These are phyloP conservation scores for Ceratobasidium sp. DNA, from an alignment of 1,284 basidiomycete species.

Conservation along the genomic window DNA sequence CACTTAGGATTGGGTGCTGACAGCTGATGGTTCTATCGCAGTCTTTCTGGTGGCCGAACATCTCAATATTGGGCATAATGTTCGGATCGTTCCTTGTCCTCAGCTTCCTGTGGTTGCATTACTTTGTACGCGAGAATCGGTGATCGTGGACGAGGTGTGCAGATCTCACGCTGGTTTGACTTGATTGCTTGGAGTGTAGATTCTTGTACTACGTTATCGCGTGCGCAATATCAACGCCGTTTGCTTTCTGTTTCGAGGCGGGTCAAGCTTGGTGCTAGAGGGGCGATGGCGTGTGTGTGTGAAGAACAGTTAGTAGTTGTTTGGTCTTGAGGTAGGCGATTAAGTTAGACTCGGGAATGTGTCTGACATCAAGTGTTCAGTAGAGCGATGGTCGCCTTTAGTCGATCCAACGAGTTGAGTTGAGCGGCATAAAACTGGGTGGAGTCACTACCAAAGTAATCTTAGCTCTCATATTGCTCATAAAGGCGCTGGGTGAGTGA, in stretches of 20 bases:
- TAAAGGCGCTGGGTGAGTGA: background rate
- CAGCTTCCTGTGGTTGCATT: conserved; percentile 83
- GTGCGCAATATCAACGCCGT: conserved; percentile 6
- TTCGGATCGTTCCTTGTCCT: conserved; percentile 76
- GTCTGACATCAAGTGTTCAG: background rate
- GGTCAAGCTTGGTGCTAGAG: background rate
- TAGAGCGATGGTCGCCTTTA: background rate
- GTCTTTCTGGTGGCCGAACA: conserved; percentile 97
- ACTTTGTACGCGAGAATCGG: conserved; percentile 89
- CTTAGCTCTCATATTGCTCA: background rate
- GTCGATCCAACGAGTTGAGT: background rate
- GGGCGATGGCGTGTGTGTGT: background rate
- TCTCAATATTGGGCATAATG: conserved; percentile 81
- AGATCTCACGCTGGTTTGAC: conserved; percentile 9
- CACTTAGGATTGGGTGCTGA: background rate
- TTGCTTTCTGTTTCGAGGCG: background rate
- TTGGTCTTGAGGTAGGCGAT: background rate
- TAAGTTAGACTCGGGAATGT: background rate
- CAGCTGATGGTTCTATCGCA: conserved; percentile 49
- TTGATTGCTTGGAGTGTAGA: conserved; percentile 28
- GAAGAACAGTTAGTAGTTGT: background rate
- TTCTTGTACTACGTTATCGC: conserved; percentile 1
- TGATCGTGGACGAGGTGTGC: conserved; percentile 49
- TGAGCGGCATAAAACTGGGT: background rate
- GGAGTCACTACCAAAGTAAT: background rate